Evolutionary conservation across 345 rosid species (phyloP).

Genomic region (Nasturtium officinale): DNA sequence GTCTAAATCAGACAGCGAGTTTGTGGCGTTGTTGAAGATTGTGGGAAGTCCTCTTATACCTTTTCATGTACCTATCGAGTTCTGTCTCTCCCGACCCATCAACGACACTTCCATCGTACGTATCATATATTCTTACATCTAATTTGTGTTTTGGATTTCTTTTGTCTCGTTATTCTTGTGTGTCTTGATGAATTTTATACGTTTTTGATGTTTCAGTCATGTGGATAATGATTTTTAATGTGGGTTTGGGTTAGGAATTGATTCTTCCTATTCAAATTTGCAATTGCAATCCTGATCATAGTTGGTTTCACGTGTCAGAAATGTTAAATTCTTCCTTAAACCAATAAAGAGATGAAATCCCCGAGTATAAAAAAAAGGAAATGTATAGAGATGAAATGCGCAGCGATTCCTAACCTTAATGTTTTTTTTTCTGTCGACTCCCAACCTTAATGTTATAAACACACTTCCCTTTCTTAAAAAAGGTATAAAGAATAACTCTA

Average conservation of each 20-base stretch:
- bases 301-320: background rate
- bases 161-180: background rate
- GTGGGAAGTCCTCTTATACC: constrained; percentile 93
- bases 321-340: background rate
- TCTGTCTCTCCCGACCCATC: constrained; percentile 51
- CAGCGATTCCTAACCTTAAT: background rate
- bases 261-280: background rate
- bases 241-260: background rate
- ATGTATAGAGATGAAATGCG: background rate
- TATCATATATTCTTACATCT: background rate
- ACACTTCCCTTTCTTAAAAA: background rate
- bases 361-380: background rate
- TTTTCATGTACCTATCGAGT: constrained; percentile 60
- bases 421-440: too few relatives aligned
- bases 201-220: background rate
- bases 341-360: background rate
- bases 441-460: background rate
- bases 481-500: background rate
- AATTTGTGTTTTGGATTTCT: background rate
- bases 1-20: constrained; percentile 74
- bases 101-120: constrained; percentile 68
- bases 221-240: background rate
- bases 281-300: too few relatives aligned
- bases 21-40: constrained; percentile 86
- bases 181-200: too few relatives aligned